Base-by-base conservation (phyloP, 2,329 filamentous ascomycete genomes). In the Colletotrichum euphorbiae region DNA sequence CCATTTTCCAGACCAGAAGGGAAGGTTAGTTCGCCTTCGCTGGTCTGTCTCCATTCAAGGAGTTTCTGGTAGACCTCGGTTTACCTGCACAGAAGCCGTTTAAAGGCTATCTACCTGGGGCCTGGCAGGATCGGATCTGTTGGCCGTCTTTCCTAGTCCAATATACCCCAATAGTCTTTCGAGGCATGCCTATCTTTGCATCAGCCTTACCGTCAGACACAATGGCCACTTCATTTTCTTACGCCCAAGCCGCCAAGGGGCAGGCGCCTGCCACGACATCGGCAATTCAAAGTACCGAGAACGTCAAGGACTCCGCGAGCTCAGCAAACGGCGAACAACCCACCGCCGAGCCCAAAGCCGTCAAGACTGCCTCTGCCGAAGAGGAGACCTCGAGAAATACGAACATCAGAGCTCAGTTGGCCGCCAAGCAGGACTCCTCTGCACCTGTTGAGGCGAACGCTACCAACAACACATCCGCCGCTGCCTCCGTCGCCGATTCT, bases 201-300 rank as follows among this genome's bases (percentile, higher is more conserved):
- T 45, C 69, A 64, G 48, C 58, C 45, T 33, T 59, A 51, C 36
- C 61, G 46, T 61, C 59, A 63, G 70, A 74, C 73, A 74, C 73
- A 56, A 89, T 88, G 87, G 85, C 86, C 71, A 79, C 80, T 67
- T 74, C 88, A 38, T 97, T 98, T 78, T 98, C 95, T 69, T 98
- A 98, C 80, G 95, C 95, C 75, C 94, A 97, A 86, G 95, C 95
- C 77, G 95, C 95, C 69, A 96, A 96, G 80, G 93, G 94, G 76
- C 87, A 91, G 74, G 82, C 87, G 63, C 76, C 82, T 66, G 72
- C 74, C 52, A 72, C 70, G 67, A 67, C 74, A 71, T 68, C 73
- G 73, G 69, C 75, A 48, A 60, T 71, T 69, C 48, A 75, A 70
- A 71, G 70, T 74, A 71, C 77, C 75, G 31, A 76, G 76, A 66